A percentile compares a stretch with the other conserved stretches of the same genome.
Conservation (phyloP, 202 grass and related monocot genomes). For the Setaria viridis region DNA sequence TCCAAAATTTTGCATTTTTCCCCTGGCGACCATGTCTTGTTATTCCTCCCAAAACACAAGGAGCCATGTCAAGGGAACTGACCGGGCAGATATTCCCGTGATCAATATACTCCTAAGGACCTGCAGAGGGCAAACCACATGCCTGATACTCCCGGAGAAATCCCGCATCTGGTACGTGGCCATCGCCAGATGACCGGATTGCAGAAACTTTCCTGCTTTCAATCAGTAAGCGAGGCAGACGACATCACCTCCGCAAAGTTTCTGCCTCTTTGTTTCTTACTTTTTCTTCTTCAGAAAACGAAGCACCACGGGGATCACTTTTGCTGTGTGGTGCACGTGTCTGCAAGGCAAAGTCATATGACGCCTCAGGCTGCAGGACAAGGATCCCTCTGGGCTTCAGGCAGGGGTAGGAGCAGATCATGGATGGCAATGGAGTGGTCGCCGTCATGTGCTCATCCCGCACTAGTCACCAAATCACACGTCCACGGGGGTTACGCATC, state of each 20-base stretch:
- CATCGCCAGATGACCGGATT: neutral
- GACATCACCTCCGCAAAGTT: neutral
- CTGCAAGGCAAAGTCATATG: neutral
- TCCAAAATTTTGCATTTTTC: neutral
- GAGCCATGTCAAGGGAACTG: slow-evolving; percentile 8
- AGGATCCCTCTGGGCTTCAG: neutral
- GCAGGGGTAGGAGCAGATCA: no score
- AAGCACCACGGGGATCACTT: neutral
- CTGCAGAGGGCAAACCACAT: neutral
- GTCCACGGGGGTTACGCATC: neutral
- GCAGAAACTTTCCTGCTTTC: neutral
- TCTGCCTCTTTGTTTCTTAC: neutral
- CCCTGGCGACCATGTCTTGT: neutral
- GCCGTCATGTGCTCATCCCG: slow-evolving; percentile 36
- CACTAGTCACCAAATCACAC: neutral
- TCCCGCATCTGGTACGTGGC: neutral
- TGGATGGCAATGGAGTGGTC: neutral
- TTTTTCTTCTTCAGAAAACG: neutral
- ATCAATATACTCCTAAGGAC: neutral
- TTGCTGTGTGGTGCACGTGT: neutral
- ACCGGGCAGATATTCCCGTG: neutral
- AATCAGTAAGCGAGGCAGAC: neutral
- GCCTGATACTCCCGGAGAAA: neutral
- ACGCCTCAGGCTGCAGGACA: neutral
- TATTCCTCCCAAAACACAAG: neutral